These are phyloP conservation scores for Aspergillus luchuensis DNA, from an alignment of 2,329 filamentous ascomycete genomes.

Conservation along the genomic window DNA sequence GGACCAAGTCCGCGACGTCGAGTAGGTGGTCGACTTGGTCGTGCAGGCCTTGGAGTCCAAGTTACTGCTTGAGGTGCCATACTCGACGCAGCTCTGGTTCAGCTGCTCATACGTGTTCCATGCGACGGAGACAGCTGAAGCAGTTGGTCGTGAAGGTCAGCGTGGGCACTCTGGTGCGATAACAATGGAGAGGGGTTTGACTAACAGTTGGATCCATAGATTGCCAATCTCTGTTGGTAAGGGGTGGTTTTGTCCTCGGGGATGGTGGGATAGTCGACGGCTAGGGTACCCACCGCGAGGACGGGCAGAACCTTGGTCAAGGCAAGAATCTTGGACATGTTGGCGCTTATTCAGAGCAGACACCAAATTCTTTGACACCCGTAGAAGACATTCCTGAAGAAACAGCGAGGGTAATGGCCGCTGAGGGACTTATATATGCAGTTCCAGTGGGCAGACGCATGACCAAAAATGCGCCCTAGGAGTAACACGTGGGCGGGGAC, in stretches of 20 bases:
- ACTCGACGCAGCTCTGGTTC: constrained; percentile 53
- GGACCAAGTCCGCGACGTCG: constrained; percentile 57
- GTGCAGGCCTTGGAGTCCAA: constrained; percentile 51
- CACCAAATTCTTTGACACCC: neutral
- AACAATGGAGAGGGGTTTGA: neutral
- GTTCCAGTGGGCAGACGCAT: neutral
- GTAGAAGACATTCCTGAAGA: too few species aligned
- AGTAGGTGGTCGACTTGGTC: constrained; percentile 52
- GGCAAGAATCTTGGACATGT: neutral
- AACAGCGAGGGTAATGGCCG: too few species aligned
- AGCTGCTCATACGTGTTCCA: constrained; percentile 60
- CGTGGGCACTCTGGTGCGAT: too few species aligned
- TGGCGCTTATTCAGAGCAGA: neutral
- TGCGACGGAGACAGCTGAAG: constrained; percentile 53
- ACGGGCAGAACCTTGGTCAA: constrained; percentile 29
- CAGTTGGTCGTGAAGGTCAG: too few species aligned
- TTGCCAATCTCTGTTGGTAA: constrained; percentile 56
- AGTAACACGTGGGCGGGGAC: neutral
- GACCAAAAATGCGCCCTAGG: neutral
- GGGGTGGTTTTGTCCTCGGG: constrained; percentile 56
- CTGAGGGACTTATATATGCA: neutral
- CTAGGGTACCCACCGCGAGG: constrained; percentile 28
- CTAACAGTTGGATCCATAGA: constrained; percentile 54
- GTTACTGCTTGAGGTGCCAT: constrained; percentile 48
- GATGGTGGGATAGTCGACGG: constrained; percentile 47